phyloP scores from a whole-genome alignment of 768 basidiomycete species.

The Trametes villosa region DNA sequence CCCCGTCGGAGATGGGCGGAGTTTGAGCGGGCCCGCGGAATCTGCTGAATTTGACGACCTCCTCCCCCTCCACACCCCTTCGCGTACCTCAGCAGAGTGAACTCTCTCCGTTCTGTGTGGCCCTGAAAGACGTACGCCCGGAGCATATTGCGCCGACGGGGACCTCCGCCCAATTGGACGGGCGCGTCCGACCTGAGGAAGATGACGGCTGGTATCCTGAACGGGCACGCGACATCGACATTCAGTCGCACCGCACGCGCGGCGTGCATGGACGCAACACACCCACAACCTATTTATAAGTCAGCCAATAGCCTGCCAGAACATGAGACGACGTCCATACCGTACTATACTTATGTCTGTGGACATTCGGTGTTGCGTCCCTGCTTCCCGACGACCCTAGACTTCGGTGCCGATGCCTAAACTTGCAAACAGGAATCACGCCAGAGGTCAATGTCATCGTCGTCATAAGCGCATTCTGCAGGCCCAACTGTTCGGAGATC shows the following conservation, averaged over 20 bases:
- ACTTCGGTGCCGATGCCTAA: no score
- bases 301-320: not conserved
- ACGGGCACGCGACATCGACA: not conserved
- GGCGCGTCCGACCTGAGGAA: no score
- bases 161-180: no score
- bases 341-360: not conserved
- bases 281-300: not conserved
- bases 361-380: not conserved
- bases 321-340: not conserved
- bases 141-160: no score
- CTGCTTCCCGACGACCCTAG: no score
- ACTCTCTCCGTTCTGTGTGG: no score
- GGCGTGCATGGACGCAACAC: not conserved
- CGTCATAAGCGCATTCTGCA: not conserved
- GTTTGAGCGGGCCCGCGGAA: conserved; percentile 8
- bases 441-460: not conserved
- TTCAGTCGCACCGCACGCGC: not conserved
- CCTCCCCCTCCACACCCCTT: not conserved
- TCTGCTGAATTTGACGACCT: not conserved
- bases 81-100: not conserved
- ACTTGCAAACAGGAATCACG: no score
- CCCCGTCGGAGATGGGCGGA: conserved; percentile 5
- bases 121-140: no score
- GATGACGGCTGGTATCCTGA: no score
- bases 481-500: not conserved